Evolutionary conservation across 257 asterid genomes (phyloP).

Genomic region (Fraxinus americana): DNA sequence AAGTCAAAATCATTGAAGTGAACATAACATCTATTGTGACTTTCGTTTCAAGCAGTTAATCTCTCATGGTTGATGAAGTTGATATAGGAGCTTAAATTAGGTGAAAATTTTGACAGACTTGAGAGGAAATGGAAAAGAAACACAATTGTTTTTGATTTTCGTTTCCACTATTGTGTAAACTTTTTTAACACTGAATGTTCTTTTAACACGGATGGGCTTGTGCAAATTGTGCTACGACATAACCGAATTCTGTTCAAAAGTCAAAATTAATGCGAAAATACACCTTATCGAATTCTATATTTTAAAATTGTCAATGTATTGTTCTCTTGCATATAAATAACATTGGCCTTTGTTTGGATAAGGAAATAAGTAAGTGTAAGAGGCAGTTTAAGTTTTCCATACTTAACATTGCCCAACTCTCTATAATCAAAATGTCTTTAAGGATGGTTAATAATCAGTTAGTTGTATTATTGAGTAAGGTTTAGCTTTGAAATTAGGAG

Average conservation of each 20-base stretch:
- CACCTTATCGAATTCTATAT: neutral
- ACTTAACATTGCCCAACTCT: neutral
- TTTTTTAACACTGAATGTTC: neutral
- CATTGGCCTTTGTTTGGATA: neutral
- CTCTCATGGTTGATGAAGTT: constrained; percentile 1
- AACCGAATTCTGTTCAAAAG: neutral
- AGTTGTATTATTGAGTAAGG: neutral
- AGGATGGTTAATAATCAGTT: neutral
- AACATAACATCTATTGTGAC: neutral
- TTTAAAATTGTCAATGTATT: neutral
- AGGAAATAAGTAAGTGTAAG: neutral
- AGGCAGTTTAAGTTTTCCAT: neutral
- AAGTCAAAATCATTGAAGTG: neutral
- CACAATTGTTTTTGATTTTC: neutral
- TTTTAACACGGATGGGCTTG: too few relatives aligned
- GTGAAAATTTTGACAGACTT: neutral
- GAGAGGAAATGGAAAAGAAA: neutral
- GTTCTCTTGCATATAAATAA: neutral
- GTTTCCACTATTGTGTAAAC: neutral
- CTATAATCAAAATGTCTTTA: neutral
- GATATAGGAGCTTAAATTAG: neutral
- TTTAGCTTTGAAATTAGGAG: neutral
- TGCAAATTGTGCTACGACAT: neutral
- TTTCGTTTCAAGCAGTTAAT: neutral
- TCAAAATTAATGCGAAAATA: neutral